phyloP scores from a whole-genome alignment of 2,329 filamentous ascomycete species.

The Neonectria magnoliae region DNA sequence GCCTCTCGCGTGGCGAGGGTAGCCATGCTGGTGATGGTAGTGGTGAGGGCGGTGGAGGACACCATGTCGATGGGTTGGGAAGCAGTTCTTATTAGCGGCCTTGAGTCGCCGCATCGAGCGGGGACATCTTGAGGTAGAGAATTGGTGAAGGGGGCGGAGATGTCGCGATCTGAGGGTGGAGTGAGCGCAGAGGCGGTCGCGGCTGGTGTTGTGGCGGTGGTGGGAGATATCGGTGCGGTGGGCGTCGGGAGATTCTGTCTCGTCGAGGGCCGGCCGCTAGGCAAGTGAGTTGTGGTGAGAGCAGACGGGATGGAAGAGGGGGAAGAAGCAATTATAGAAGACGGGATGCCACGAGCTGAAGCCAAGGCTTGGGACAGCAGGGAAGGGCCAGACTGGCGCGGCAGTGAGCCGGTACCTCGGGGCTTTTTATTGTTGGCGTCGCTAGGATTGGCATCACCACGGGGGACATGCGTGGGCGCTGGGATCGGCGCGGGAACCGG shows the following conservation, averaged over 20 bases:
- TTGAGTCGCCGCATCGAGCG: constrained; percentile 48
- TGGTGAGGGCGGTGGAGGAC: constrained; percentile 46
- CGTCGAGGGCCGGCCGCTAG: constrained; percentile 19
- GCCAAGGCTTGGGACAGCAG: constrained; percentile 67
- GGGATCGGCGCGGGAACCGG: constrained; percentile 33
- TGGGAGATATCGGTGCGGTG: constrained; percentile 22
- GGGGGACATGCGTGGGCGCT: constrained; percentile 25
- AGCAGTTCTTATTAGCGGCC: constrained; percentile 50
- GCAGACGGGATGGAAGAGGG: constrained; percentile 8
- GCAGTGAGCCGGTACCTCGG: constrained; percentile 49
- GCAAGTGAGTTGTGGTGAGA: constrained; percentile 18
- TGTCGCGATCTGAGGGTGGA: constrained; percentile 37
- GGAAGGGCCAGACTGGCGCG: constrained; percentile 62
- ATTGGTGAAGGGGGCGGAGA: constrained; percentile 21
- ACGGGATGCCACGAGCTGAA: constrained; percentile 63
- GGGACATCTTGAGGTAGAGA: constrained; percentile 47
- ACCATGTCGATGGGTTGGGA: constrained; percentile 47
- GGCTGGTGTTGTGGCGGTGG: constrained; percentile 11
- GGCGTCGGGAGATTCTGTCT: constrained; percentile 46
- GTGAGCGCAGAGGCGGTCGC: constrained; percentile 14
- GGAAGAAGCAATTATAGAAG: constrained; percentile 25
- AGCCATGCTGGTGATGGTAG: constrained; percentile 46
- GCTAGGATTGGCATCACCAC: constrained; percentile 37
- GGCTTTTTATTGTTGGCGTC: constrained; percentile 56
- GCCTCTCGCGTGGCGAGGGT: constrained; percentile 43